phyloP scores from a whole-genome alignment of 2,329 filamentous ascomycete genomes.

The Lachnellula hyalina region DNA sequence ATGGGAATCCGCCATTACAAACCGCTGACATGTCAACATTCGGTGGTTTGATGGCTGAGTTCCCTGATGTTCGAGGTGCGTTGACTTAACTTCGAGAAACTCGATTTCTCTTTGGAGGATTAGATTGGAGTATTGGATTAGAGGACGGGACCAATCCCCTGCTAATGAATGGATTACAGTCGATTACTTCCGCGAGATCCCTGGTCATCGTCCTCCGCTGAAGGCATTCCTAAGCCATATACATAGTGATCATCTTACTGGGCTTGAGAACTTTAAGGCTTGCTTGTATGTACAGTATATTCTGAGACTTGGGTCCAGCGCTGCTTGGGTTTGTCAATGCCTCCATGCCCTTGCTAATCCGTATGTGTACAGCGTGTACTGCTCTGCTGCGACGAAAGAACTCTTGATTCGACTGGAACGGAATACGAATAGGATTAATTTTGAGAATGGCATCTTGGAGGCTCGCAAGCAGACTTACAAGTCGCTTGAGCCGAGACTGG shows the following conservation, averaged over 20 bases:
- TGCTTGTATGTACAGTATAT: slow-evolving; percentile 53
- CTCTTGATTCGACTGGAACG: slow-evolving; percentile 77
- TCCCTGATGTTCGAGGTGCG: slow-evolving; percentile 68
- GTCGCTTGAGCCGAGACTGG: slow-evolving; percentile 65
- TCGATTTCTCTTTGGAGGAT: no score
- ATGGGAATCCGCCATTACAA: neutral
- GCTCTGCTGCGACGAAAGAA: slow-evolving; percentile 75
- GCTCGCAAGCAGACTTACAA: slow-evolving; percentile 68
- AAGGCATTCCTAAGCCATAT: slow-evolving; percentile 90
- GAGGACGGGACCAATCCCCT: neutral
- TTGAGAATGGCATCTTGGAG: slow-evolving; percentile 72
- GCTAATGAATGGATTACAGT: slow-evolving; percentile 42
- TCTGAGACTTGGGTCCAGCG: neutral
- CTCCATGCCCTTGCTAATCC: neutral
- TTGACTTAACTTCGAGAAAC: slow-evolving; percentile 2
- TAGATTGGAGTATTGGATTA: no score
- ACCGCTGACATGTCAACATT: slow-evolving; percentile 65
- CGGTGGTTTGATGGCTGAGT: slow-evolving; percentile 66
- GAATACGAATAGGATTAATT: slow-evolving; percentile 75
- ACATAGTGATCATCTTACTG: slow-evolving; percentile 82
- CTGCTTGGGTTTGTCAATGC: neutral
- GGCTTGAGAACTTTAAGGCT: slow-evolving; percentile 68
- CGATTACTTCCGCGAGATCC: slow-evolving; percentile 69
- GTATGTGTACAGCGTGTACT: slow-evolving; percentile 60
- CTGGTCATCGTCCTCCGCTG: slow-evolving; percentile 54